A percentile compares a stretch with the other conserved stretches of the same genome.
Conservation (phyloP, 2,329 filamentous ascomycete species). For the Camptophora hylomeconis region DNA sequence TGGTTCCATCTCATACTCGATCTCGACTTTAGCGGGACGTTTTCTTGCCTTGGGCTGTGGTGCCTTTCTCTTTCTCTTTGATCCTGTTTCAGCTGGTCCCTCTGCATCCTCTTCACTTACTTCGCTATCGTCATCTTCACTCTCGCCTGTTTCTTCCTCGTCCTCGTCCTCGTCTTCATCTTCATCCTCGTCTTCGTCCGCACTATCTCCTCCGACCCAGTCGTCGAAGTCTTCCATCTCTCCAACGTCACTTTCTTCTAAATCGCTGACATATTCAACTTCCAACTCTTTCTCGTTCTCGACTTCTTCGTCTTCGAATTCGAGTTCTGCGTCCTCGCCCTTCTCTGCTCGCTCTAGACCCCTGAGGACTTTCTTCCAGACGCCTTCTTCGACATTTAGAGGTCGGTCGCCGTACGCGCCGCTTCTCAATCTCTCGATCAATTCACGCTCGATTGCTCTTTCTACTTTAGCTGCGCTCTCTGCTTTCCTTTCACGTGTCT, state of each 20-base stretch:
- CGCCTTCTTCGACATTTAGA: constrained; percentile 82
- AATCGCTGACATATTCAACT: constrained; percentile 86
- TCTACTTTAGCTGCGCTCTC: constrained; percentile 85
- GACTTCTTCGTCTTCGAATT: constrained; percentile 55
- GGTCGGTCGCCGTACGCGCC: constrained; percentile 92
- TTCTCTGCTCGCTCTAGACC: constrained; percentile 81
- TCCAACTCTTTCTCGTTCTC: constrained; percentile 50
- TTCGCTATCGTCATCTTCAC: constrained; percentile 36
- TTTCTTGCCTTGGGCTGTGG: constrained; percentile 43
- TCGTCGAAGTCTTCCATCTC: constrained; percentile 90
- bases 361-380: constrained; percentile 94
- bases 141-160: constrained; percentile 44
- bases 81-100: constrained; percentile 27
- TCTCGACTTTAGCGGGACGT: constrained; percentile 55
- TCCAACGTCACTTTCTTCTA: constrained; percentile 73
- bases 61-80: constrained; percentile 44
- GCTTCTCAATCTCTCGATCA: constrained; percentile 79
- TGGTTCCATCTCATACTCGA: constrained; percentile 65
- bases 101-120: constrained; percentile 39
- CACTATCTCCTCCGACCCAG: constrained; percentile 67
- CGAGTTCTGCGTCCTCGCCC: constrained; percentile 69
- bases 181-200: constrained; percentile 41
- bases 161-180: constrained; percentile 45
- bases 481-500: constrained; percentile 62
- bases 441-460: constrained; percentile 84